Conservation (phyloP, 2,329 filamentous ascomycete genomes). For the Corinectria fuckeliana region DNA sequence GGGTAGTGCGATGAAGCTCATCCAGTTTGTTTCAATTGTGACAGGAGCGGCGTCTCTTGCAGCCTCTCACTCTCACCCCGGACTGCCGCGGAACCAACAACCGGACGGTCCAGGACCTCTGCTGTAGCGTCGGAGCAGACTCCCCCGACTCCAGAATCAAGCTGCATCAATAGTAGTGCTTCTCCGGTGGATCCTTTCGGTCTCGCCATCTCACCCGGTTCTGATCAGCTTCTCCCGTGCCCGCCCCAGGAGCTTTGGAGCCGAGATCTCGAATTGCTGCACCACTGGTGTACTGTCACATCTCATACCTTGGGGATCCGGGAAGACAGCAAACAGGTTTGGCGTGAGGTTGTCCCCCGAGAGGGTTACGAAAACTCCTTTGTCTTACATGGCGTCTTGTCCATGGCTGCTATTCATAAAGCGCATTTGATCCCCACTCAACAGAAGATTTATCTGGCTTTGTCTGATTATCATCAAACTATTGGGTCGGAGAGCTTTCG, state of each 20-base stretch:
- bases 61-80: no score
- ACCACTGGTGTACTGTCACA: conserved; percentile 40
- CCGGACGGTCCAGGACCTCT: no score
- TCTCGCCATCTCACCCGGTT: conserved; percentile 16
- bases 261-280: conserved; percentile 40
- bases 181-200: conserved; percentile 14
- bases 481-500: conserved; percentile 41
- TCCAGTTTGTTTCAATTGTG: conserved; percentile 42
- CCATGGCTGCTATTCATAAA: conserved; percentile 41
- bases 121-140: no score
- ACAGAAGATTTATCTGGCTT: conserved; percentile 34
- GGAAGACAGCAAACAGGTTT: conserved; percentile 36
- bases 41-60: conserved; percentile 37
- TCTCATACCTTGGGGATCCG: conserved; percentile 30
- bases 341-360: conserved; percentile 35
- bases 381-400: conserved; percentile 41
- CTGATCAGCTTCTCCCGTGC: conserved; percentile 34
- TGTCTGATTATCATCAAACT: conserved; percentile 41
- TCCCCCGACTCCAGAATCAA: conserved; percentile 22
- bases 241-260: conserved; percentile 31
- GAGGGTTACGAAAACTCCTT: conserved; percentile 38
- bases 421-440: conserved; percentile 37
- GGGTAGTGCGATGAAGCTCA: conserved; percentile 40
- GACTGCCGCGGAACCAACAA: neutral
- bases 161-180: neutral